These are phyloP conservation scores for Kernera saxatilis DNA, from an alignment of 345 rosid genomes.

Conservation along the genomic window DNA sequence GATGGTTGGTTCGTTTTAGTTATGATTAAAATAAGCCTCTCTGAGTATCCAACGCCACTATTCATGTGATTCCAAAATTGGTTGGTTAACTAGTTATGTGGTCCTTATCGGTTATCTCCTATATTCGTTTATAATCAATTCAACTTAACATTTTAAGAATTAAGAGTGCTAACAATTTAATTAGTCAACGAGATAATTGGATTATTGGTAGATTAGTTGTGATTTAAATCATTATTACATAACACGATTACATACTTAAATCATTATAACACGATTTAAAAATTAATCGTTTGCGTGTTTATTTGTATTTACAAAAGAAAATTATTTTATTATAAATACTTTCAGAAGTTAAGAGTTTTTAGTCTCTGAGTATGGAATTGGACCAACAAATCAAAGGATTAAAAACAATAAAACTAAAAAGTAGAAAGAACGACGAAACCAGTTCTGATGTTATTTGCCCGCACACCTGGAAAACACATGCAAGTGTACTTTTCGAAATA, in stretches of 20 bases:
- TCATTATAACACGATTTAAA: neutral
- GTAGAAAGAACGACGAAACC: neutral
- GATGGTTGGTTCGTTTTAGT: neutral
- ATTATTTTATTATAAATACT: too few relatives aligned
- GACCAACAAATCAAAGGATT: neutral
- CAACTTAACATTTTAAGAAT: neutral
- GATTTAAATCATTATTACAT: neutral
- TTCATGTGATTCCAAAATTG: conserved; percentile 15
- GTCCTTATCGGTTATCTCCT: conserved; percentile 6
- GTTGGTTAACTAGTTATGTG: conserved; percentile 12
- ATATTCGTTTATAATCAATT: neutral
- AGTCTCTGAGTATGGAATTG: neutral
- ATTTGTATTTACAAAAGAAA: neutral
- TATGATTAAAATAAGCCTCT: neutral
- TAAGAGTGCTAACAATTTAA: neutral
- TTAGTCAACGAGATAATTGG: neutral
- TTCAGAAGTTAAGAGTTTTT: neutral
- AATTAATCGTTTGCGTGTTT: neutral
- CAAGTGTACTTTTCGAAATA: conserved; percentile 14
- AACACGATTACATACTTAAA: neutral
- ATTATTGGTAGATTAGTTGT: conserved; percentile 18
- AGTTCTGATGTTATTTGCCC: neutral
- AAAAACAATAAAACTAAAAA: neutral
- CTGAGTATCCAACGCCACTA: neutral
- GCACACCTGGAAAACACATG: conserved; percentile 36